These are phyloP conservation scores for Hortiboletus campestris DNA, from an alignment of 768 basidiomycete species.

Conservation along the genomic window DNA sequence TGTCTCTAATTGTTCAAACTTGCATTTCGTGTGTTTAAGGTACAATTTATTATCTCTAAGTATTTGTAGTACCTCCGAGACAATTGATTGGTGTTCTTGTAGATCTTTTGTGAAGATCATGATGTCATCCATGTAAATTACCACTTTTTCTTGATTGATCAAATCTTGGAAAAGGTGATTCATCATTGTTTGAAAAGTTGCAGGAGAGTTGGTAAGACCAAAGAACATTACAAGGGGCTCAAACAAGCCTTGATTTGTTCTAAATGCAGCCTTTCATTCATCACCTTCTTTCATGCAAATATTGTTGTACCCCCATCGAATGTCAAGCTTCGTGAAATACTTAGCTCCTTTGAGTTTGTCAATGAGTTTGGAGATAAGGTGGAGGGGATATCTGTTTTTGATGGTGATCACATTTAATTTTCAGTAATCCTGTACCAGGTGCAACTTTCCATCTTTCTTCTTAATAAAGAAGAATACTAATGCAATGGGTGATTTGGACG, in stretches of 20 bases:
- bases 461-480: constrained; percentile 30
- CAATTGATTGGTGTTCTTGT: constrained; percentile 25
- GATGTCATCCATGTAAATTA: constrained; percentile 43
- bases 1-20: not conserved
- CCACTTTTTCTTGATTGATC: constrained; percentile 7
- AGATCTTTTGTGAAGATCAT: constrained; percentile 32
- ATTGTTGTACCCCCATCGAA: constrained; percentile 35
- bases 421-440: constrained; percentile 35
- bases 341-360: constrained; percentile 17
- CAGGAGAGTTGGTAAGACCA: not conserved
- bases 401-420: constrained; percentile 26
- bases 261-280: constrained; percentile 35
- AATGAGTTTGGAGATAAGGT: constrained; percentile 22
- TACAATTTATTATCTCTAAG: not conserved
- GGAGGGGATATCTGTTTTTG: constrained; percentile 28
- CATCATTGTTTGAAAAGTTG: constrained; percentile 28
- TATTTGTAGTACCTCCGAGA: not conserved
- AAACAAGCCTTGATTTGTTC: not conserved
- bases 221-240: constrained; percentile 7
- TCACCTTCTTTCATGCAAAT: constrained; percentile 26
- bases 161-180: constrained; percentile 20
- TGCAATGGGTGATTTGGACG: constrained; percentile 20
- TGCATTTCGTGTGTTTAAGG: not conserved
- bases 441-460: constrained; percentile 36
- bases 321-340: constrained; percentile 31